Evolutionary conservation across 108 stramenopile species (phyloP).

Genomic region (Thalassiosira profunda): DNA sequence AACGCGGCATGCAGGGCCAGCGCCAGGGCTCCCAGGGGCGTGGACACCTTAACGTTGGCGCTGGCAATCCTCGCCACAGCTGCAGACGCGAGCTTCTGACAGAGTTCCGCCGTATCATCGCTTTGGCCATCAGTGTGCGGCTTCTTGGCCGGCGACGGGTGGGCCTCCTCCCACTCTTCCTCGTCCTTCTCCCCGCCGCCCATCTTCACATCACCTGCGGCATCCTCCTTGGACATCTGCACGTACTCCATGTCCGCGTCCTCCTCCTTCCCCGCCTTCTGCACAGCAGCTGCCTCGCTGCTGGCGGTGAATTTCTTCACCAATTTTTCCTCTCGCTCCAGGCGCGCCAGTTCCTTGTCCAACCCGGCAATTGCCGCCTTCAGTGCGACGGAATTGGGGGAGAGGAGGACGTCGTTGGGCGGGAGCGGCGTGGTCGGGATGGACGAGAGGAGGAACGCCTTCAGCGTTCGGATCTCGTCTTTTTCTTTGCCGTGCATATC

Average conservation of each 20-base stretch:
- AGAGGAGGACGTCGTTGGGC: conserved; percentile 17
- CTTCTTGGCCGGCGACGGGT: conserved; percentile 5
- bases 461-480: conserved; percentile 37
- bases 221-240: conserved; percentile 43
- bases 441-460: conserved; percentile 23
- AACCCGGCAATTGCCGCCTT: conserved; percentile 66
- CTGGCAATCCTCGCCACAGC: conserved; percentile 57
- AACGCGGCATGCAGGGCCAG: conserved; percentile 71
- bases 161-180: conserved; percentile 38
- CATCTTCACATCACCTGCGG: neutral
- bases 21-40: conserved; percentile 70
- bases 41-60: conserved; percentile 37
- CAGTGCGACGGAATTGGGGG: conserved; percentile 53
- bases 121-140: neutral
- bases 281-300: neutral
- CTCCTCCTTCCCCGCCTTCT: conserved; percentile 10
- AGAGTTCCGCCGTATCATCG: conserved; percentile 15
- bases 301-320: conserved; percentile 57
- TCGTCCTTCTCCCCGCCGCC: conserved; percentile 42
- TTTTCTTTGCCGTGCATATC: conserved; percentile 35
- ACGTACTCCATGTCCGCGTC: conserved; percentile 33
- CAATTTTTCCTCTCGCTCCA: conserved; percentile 71
- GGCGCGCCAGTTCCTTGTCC: conserved; percentile 59
- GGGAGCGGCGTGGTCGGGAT: conserved; percentile 25
- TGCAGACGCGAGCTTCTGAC: conserved; percentile 48